Conservation (phyloP, 2,329 filamentous ascomycete species). For the Diaporthe nobilis region DNA sequence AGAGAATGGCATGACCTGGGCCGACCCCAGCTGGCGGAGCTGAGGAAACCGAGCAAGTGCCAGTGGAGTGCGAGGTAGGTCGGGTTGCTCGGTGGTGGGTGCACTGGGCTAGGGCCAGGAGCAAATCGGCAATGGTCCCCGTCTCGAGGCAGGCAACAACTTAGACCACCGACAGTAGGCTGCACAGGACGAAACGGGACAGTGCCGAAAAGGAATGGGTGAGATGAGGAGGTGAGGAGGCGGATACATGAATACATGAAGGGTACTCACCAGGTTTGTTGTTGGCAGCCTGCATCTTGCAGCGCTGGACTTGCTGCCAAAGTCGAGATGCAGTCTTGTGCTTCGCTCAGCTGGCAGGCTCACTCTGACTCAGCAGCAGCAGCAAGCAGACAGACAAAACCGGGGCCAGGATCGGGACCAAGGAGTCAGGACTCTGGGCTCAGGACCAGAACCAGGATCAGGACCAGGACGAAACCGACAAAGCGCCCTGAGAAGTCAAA, state of each 20-base stretch:
- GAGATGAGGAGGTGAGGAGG: conserved; percentile 2
- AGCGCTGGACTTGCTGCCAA: conserved; percentile 18
- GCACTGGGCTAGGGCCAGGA: not conserved
- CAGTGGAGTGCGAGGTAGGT: conserved; percentile 30
- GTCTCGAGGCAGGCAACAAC: conserved; percentile 30
- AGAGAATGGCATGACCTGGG: conserved; percentile 23
- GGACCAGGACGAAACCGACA: not conserved
- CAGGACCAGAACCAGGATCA: not conserved
- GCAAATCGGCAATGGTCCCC: not conserved
- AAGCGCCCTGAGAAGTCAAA: conserved; percentile 12
- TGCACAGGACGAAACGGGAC: conserved; percentile 23
- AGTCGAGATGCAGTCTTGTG: conserved; percentile 32
- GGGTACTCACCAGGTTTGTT: conserved; percentile 41
- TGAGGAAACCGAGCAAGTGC: conserved; percentile 28
- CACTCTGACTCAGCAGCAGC: conserved; percentile 41
- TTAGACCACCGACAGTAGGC: not conserved
- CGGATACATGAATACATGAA: conserved; percentile 10
- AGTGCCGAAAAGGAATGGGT: conserved; percentile 7
- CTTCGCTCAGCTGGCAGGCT: conserved; percentile 20
- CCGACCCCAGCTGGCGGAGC: conserved; percentile 21
- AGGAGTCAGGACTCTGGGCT: not conserved
- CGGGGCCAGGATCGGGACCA: not conserved
- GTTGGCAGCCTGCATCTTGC: conserved; percentile 42
- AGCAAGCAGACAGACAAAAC: not conserved
- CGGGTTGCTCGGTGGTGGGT: conserved; percentile 31